Conservation (phyloP, 2,329 filamentous ascomycete genomes). For the Arthrobotrys megalospora region DNA sequence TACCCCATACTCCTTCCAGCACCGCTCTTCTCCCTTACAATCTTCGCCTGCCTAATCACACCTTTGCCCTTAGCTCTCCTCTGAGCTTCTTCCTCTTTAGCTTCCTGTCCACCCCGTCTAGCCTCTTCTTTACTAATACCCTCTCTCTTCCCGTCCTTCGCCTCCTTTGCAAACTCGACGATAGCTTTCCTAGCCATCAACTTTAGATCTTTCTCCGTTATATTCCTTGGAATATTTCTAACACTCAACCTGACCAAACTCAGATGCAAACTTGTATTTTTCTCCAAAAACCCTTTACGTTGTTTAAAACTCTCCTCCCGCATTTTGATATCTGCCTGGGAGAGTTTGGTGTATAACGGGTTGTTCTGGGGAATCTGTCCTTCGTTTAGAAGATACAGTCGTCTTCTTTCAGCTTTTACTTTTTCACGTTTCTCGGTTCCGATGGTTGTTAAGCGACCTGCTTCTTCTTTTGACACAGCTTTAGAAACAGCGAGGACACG, state of each 20-base stretch:
- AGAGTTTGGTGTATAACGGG: conserved; percentile 81
- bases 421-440: conserved; percentile 76
- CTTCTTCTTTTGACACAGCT: conserved; percentile 87
- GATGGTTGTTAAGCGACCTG: conserved; percentile 80
- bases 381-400: conserved; percentile 88
- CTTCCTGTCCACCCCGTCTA: conserved; percentile 82
- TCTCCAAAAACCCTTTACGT: conserved; percentile 89
- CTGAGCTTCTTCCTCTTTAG: conserved; percentile 82
- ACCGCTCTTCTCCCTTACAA: conserved; percentile 91
- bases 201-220: conserved; percentile 90
- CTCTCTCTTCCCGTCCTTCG: conserved; percentile 81
- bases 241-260: conserved; percentile 91
- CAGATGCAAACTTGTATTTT: conserved; percentile 89
- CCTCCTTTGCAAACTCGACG: conserved; percentile 92
- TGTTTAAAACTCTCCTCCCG: conserved; percentile 88
- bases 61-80: conserved; percentile 87
- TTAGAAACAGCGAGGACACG: conserved; percentile 86
- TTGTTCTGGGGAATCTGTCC: conserved; percentile 81
- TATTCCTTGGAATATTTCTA: conserved; percentile 87
- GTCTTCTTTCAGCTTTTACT: conserved; percentile 87
- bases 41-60: conserved; percentile 91
- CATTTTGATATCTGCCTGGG: conserved; percentile 86
- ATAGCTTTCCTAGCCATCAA: conserved; percentile 91
- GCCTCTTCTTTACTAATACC: conserved; percentile 92
- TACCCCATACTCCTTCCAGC: conserved; percentile 90